phyloP scores from a whole-genome alignment of 2,329 filamentous ascomycete genomes.

The Sphaerulina musiva region DNA sequence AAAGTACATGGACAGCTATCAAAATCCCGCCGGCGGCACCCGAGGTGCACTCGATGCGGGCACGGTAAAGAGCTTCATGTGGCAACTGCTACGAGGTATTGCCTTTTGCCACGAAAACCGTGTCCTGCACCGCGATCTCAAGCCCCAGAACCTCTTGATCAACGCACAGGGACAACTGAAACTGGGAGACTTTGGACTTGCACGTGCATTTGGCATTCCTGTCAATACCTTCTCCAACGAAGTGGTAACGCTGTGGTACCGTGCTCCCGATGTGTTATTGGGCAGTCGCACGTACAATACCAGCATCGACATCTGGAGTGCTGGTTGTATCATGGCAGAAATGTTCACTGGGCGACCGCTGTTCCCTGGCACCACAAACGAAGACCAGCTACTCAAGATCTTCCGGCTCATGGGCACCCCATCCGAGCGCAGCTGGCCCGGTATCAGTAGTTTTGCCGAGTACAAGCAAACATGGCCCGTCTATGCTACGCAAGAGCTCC shows the following conservation, averaged over 20 bases:
- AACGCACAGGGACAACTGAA: slow-evolving; percentile 87
- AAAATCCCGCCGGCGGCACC: slow-evolving; percentile 61
- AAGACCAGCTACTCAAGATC: slow-evolving; percentile 94
- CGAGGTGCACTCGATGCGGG: slow-evolving; percentile 78
- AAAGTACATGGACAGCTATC: slow-evolving; percentile 79
- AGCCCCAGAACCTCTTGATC: slow-evolving; percentile 94
- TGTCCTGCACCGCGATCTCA: slow-evolving; percentile 89
- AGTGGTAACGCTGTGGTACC: slow-evolving; percentile 96
- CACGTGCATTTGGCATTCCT: slow-evolving; percentile 89
- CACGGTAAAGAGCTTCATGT: slow-evolving; percentile 99
- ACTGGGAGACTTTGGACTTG: slow-evolving; percentile 88
- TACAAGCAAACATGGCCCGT: slow-evolving; percentile 95
- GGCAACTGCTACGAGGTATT: slow-evolving; percentile 89
- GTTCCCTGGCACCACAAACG: slow-evolving; percentile 96
- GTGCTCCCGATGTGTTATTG: slow-evolving; percentile 88
- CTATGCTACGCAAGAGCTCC: slow-evolving; percentile 85
- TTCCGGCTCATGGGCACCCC: slow-evolving; percentile 98
- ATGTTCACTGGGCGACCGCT: slow-evolving; percentile 96
- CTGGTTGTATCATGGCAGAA: slow-evolving; percentile 98
- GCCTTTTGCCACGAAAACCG: slow-evolving; percentile 97
- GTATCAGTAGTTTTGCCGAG: slow-evolving; percentile 91
- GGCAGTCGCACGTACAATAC: slow-evolving; percentile 96
- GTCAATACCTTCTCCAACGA: slow-evolving; percentile 98
- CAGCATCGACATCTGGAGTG: slow-evolving; percentile 99
- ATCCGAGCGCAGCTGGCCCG: slow-evolving; percentile 90